Evolutionary conservation across 768 basidiomycete species (phyloP).

Genomic region (Lepiota venenata): DNA sequence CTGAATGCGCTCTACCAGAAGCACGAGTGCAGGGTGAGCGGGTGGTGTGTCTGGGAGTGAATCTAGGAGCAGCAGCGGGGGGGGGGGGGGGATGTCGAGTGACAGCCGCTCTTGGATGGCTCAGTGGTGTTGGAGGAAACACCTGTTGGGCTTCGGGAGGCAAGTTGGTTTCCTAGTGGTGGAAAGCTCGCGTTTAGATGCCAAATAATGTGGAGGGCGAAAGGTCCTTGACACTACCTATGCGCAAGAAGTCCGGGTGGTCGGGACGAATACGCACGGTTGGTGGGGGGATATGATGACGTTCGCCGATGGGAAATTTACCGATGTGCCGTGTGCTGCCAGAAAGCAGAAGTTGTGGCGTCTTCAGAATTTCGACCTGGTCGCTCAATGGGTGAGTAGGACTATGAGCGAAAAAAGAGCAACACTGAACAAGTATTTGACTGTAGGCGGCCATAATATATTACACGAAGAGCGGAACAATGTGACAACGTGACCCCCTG

Average conservation of each 20-base stretch:
- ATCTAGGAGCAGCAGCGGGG: slow-evolving; percentile 48
- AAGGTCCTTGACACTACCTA: slow-evolving; percentile 46
- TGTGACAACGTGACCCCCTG: no score
- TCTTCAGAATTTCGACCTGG: no score
- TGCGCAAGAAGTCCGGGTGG: slow-evolving; percentile 14
- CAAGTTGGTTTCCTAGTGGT: slow-evolving; percentile 53
- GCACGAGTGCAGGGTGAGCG: slow-evolving; percentile 37
- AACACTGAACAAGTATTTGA: no score
- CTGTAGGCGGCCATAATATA: no score
- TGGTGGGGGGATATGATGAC: background rate
- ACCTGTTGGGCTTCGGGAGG: slow-evolving; percentile 48
- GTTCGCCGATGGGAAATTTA: no score
- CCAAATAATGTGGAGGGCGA: slow-evolving; percentile 47
- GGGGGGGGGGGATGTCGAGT: slow-evolving; percentile 52
- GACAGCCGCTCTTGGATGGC: slow-evolving; percentile 41
- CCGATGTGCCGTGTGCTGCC: no score
- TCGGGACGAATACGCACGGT: slow-evolving; percentile 2
- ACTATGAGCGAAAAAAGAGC: no score
- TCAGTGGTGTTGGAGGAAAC: slow-evolving; percentile 51
- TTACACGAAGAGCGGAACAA: background rate
- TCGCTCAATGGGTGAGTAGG: no score
- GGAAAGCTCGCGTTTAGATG: slow-evolving; percentile 56
- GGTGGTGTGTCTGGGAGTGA: slow-evolving; percentile 37
- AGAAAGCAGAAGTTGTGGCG: no score
- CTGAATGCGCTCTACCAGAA: slow-evolving; percentile 41